Percentiles rank a stretch among this genome's conserved stretches.
Evolutionary conservation across 148 eudicot genomes (phyloP).

Genomic region (Pharnaceum exiguum): DNA sequence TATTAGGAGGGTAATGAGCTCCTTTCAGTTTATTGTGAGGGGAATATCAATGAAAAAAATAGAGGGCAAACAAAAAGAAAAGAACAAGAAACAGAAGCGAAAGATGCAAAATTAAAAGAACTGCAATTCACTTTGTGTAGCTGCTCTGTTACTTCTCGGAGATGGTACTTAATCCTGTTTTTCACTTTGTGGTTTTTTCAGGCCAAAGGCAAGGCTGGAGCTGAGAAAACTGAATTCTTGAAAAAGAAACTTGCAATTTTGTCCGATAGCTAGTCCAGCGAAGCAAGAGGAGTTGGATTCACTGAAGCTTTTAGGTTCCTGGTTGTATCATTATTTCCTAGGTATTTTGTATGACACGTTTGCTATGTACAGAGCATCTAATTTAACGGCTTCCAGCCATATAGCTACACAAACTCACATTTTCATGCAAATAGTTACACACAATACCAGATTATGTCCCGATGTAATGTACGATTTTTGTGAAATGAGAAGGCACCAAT

Average conservation of each 20-base stretch:
- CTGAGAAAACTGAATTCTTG: constrained; percentile 27
- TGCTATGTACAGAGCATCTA: constrained; percentile 10
- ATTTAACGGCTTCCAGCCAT: neutral
- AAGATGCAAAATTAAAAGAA: neutral
- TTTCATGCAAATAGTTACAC: neutral
- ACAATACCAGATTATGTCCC: no score
- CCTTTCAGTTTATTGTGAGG: constrained; percentile 14
- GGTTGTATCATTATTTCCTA: constrained; percentile 3
- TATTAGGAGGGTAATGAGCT: constrained; percentile 39
- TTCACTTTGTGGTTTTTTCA: constrained; percentile 39
- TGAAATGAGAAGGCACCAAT: neutral
- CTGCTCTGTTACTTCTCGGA: neutral
- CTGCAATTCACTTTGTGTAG: neutral
- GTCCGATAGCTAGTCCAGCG: neutral
- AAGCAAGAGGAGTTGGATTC: neutral
- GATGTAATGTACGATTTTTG: neutral
- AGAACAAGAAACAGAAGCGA: neutral
- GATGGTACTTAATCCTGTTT: constrained; percentile 14
- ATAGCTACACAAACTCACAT: neutral
- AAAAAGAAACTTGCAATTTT: neutral
- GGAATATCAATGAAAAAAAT: constrained; percentile 14
- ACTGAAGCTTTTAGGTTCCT: constrained; percentile 9
- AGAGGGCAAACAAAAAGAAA: no score
- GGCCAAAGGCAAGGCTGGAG: constrained; percentile 86
- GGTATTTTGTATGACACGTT: neutral